A percentile compares a stretch with the other conserved stretches of the same genome.
These are phyloP conservation scores for Cornus suecica DNA, from an alignment of 148 eudicot species.

Conservation along the genomic window DNA sequence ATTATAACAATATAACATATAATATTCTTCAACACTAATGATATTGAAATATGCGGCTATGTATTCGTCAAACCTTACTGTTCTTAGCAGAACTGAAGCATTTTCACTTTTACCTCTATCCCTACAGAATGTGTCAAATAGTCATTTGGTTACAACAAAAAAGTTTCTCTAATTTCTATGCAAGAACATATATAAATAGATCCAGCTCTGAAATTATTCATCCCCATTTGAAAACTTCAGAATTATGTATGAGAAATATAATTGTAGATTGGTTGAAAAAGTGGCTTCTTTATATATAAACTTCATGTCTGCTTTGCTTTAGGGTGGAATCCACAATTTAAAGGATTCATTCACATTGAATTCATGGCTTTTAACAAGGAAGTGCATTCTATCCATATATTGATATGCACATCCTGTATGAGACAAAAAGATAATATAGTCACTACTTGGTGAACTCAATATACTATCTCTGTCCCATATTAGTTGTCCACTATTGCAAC, in stretches of 20 bases:
- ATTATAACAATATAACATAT: no score
- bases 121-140: neutral
- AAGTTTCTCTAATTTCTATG: neutral
- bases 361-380: neutral
- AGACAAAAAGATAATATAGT: neutral
- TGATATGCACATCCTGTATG: neutral
- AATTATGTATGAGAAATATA: no score
- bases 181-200: neutral
- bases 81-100: neutral
- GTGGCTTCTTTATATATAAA: neutral
- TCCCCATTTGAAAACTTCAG: no score
- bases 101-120: neutral
- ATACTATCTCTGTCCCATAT: no score
- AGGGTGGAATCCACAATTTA: neutral
- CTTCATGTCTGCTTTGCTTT: neutral
- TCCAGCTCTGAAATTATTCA: neutral
- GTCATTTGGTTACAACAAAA: neutral
- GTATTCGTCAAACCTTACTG: no score
- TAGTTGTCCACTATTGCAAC: no score
- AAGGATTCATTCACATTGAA: no score
- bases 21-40: no score
- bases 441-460: constrained; percentile 3
- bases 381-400: neutral
- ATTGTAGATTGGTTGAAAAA: no score
- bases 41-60: neutral